Evolutionary conservation across 1,139 yeast species (phyloP), one percentile per base, ranked within the genome.

Genomic region (Suhomyces bribrorum): DNA sequence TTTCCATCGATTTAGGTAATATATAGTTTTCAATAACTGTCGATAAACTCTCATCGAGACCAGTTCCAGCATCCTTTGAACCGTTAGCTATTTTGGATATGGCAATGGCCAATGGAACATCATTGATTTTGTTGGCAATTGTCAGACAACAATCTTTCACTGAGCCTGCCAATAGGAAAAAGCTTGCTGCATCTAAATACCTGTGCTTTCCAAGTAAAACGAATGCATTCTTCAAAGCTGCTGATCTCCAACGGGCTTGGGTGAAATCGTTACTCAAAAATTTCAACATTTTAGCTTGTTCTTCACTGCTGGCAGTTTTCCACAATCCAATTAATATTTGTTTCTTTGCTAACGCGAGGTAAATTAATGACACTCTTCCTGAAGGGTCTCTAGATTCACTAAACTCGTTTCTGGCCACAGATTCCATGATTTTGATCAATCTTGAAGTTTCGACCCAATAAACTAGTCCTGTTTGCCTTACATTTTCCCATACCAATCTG

Each of bases 171-270:
- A 92, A 69, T 26, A 92, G 62, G 61, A 92, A 92, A 57, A 92
- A 90, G 24, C 85, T 82, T 0, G 97, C 97, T 0, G 97, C 95
- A 60, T 90, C 95, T 54, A 77, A 63, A 54, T 76, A 87, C 30
- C 97, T 68, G 57, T 89, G 98, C 54, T 88, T 87, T 40, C 97
- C 89, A 45, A 92, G 61, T 30, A 92, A 65, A 0, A 89, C 97
- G 67, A 79, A 92, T 0, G 98, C 98, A 62, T 92, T 92, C 54
- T 92, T 92, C 53, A 79, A 64, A 0, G 98, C 97, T 0, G 97
- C 96, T 0, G 87, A 75, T 49, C 70, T 75, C 96, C 97, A 90
- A 35, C 96, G 68, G 8, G 75, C 71, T 39, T 79, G 77, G 1
- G 64, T 65, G 54, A 90, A 92, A 57, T 94, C 94, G 55, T 90